A percentile compares a stretch with the other conserved stretches of the same genome.
These are phyloP conservation scores for Oryza punctata DNA, from an alignment of 176 grass and related monocot genomes.

Conservation along the genomic window DNA sequence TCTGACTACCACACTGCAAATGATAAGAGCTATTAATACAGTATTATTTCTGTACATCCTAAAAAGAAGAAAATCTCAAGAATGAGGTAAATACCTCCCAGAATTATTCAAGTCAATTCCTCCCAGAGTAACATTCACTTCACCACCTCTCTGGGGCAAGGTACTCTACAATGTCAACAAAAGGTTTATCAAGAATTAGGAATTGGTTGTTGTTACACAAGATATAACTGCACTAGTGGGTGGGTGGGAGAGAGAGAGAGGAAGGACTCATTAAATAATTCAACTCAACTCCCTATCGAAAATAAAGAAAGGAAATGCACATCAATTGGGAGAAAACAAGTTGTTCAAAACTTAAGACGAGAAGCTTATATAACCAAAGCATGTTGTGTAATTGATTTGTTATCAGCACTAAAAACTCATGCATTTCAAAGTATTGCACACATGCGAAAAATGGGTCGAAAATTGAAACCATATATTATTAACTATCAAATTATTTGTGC, in stretches of 20 bases:
- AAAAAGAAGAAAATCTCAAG: slow-evolving; percentile 1
- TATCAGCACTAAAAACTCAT: slow-evolving; percentile 23
- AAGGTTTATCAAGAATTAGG: slow-evolving; percentile 33
- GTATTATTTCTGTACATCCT: slow-evolving; percentile 5
- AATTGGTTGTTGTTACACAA: slow-evolving; percentile 8
- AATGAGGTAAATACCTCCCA: slow-evolving; percentile 75
- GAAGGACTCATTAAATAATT: slow-evolving; percentile 14
- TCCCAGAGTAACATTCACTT: slow-evolving; percentile 90
- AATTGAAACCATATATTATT: slow-evolving; percentile 24
- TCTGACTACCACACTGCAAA: slow-evolving; percentile 92
- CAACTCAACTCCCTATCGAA: slow-evolving; percentile 8
- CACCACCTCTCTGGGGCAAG: slow-evolving; percentile 89
- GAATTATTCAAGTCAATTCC: slow-evolving; percentile 99
- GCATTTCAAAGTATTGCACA: slow-evolving; percentile 6
- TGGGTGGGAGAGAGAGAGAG: background rate
- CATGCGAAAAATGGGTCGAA: slow-evolving; percentile 1
- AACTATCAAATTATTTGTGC: slow-evolving; percentile 14
- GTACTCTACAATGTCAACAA: slow-evolving; percentile 65
- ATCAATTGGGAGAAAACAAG: slow-evolving; percentile 28
- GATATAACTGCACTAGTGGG: slow-evolving; percentile 2
- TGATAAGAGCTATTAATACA: slow-evolving; percentile 23
- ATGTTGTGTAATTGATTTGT: slow-evolving; percentile 15
- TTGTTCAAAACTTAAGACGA: slow-evolving; percentile 5
- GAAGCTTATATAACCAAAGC: slow-evolving; percentile 19
- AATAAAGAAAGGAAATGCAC: slow-evolving; percentile 13